Evolutionary conservation across 768 basidiomycete species (phyloP), one percentile per base, ranked within the genome.

Genomic region (Leucosporidium yakuticum): DNA sequence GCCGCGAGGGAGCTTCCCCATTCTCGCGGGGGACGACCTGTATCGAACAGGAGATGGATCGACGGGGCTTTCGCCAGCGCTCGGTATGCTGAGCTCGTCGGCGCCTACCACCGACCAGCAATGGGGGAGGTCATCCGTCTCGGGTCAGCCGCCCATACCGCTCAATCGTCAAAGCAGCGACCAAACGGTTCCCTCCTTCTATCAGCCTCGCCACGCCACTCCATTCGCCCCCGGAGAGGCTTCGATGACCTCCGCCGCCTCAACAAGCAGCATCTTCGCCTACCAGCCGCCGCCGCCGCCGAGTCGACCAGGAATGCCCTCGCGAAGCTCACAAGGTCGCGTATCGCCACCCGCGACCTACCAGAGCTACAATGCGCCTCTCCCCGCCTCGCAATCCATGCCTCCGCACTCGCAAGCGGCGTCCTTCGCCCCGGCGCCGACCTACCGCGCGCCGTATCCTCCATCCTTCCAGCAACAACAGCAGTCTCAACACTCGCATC

Each of bases 181-280:
- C 34, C 53, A 20, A 3, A 14, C 15, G 12, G 39, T 21, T 9
- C 63, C 11, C 14, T 23, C 63, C 1, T 63, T 64, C 44, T 72
- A 72, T 29, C 64, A 66, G 39, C 71, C 71, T 11, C 64, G 64
- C 12, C 71, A 64, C 8, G 39, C 71, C 12, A 48, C 50, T 8
- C 67, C 71, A 9, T 66, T 66, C 39, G 34, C 51, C 2, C 34
- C 65, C 17, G 27, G 56, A 60, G 25, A 36, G 12, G 20, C 27
- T 5, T 54, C 49, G 55, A 59, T 5, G 25, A 44, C 55, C 4
- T 15, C 14, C 1, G 19, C 4, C 2, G 50, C 63, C 11, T n/a
- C 36, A 9, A 9, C 39, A 44, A 44, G 39, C 19, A 55, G 29
- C 19, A 29, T 68, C 34, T 71, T 71, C 60, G 60, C 62, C 29